A percentile compares a stretch with the other conserved stretches of the same genome.
Conservation (phyloP, 2,329 filamentous ascomycete species). For the Xylogone sp. region DNA sequence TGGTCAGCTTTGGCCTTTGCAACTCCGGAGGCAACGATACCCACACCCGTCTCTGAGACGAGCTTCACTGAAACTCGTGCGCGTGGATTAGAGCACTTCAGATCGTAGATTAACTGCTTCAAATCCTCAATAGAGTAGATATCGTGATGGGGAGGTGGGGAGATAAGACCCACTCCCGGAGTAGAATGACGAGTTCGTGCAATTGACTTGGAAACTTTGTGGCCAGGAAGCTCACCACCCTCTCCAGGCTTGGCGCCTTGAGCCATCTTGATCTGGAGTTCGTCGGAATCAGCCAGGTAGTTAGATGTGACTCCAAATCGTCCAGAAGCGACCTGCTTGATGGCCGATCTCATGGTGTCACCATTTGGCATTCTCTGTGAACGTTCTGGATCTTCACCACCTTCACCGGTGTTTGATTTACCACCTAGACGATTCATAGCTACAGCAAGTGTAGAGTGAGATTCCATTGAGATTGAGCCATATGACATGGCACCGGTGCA, state of each 20-base stretch:
- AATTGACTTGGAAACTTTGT: slow-evolving; percentile 94
- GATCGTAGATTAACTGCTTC: slow-evolving; percentile 95
- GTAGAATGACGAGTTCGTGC: slow-evolving; percentile 94
- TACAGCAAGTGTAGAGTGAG: slow-evolving; percentile 90
- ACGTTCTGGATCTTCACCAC: slow-evolving; percentile 91
- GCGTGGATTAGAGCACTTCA: slow-evolving; percentile 93
- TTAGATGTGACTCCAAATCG: slow-evolving; percentile 94
- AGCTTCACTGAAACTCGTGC: slow-evolving; percentile 94
- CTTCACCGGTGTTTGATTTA: slow-evolving; percentile 97
- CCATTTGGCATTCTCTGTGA: slow-evolving; percentile 84
- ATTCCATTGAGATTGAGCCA: slow-evolving; percentile 97
- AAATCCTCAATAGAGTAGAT: slow-evolving; percentile 98
- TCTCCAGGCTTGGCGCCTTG: slow-evolving; percentile 97
- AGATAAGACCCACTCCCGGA: slow-evolving; percentile 92
- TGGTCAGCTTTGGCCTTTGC: slow-evolving; percentile 97
- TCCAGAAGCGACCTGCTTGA: slow-evolving; percentile 95
- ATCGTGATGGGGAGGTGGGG: slow-evolving; percentile 93
- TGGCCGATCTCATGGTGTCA: slow-evolving; percentile 94
- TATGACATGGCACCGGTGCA: slow-evolving; percentile 98
- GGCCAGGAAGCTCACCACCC: slow-evolving; percentile 92
- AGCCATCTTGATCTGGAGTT: slow-evolving; percentile 99
- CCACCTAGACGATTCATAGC: slow-evolving; percentile 96
- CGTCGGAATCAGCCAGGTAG: slow-evolving; percentile 91
- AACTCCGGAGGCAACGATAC: slow-evolving; percentile 95
- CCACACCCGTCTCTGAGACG: slow-evolving; percentile 94